Percentiles rank a stretch among this genome's conserved stretches.
Evolutionary conservation across 2,329 filamentous ascomycete species (phyloP).

Genomic region (Aspergillus cejpii): DNA sequence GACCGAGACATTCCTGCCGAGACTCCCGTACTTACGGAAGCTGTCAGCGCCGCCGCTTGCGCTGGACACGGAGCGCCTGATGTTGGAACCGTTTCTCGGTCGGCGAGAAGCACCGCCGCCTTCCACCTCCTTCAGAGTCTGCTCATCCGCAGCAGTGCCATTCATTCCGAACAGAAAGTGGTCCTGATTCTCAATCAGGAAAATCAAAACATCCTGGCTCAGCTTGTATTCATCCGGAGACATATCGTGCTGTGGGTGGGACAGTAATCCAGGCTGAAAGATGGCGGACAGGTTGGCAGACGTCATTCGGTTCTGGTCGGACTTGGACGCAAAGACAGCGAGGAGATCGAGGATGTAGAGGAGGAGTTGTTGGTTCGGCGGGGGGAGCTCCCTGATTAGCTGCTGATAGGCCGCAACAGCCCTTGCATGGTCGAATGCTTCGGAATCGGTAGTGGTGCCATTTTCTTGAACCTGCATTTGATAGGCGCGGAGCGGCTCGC

Average conservation of each 20-base stretch:
- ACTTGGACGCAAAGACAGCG: slow-evolving; percentile 94
- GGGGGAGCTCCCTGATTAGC: slow-evolving; percentile 86
- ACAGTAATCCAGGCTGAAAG: slow-evolving; percentile 93
- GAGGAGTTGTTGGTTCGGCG: slow-evolving; percentile 84
- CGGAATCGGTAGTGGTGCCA: slow-evolving; percentile 61
- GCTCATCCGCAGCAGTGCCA: slow-evolving; percentile 93
- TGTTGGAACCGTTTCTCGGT: slow-evolving; percentile 44
- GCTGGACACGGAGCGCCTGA: slow-evolving; percentile 74
- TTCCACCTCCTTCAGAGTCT: slow-evolving; percentile 60
- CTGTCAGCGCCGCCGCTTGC: slow-evolving; percentile 85
- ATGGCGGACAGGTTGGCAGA: slow-evolving; percentile 91
- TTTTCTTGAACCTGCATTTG: slow-evolving; percentile 64
- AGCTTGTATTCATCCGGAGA: slow-evolving; percentile 86
- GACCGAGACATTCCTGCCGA: slow-evolving; percentile 83
- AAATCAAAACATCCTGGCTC: slow-evolving; percentile 95
- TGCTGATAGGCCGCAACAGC: slow-evolving; percentile 80
- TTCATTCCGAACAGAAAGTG: slow-evolving; percentile 98
- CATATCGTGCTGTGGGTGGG: slow-evolving; percentile 92
- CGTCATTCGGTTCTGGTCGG: slow-evolving; percentile 94
- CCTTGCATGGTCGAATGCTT: slow-evolving; percentile 64
- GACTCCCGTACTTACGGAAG: slow-evolving; percentile 65
- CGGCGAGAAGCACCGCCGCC: slow-evolving; percentile 54
- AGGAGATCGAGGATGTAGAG: slow-evolving; percentile 94
- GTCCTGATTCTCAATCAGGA: slow-evolving; percentile 96
- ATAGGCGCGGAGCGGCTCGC: slow-evolving; percentile 68